Base-by-base conservation (phyloP, 129 eudicot species). In the Silybum marianum region DNA sequence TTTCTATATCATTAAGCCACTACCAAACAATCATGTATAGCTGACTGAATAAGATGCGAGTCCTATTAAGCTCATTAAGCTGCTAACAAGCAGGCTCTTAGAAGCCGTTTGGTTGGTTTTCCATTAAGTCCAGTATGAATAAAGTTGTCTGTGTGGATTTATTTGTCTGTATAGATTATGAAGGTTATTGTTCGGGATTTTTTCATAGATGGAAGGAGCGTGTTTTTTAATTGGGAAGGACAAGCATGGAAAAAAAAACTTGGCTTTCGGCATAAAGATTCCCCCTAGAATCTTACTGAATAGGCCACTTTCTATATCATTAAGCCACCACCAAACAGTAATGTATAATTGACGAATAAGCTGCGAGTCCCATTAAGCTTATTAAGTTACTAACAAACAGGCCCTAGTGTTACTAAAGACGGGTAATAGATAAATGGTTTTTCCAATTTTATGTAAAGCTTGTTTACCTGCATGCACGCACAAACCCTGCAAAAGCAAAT, bases 381-480 rank as follows among this genome's bases (percentile, higher is more conserved):
- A 40, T 40, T 40, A 40, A 40, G 48, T 13, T 10, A 2, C 13
- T 40, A 40, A 40, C 13, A 40, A 40, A 40, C 48, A 40, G 13
- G 13, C 42, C 30, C 39, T 24, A 71, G 46, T 13, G n/a, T 24
- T 40, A 18, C 75, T 76, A 63, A 58, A 73, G 44, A 40, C 54
- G 25, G 68, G n/a, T 42, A n/a, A 66, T 21, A 69, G 48, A 74
- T n/a, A 34, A 44, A 71, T 9, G 2, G 32, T 5, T 9, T 7
- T 81, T 30, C n/a, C 18, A n/a, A 76, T 10, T 73, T 72, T 63
- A 38, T 19, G 77, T 12, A 58, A 66, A 76, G 23, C 11, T 79
- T 76, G 79, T 78, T 72, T 89, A 95, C 99, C 97, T 92, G 98
- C 98, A 95, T 95, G 82, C 99, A 95, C 6, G 97, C 98, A 76